These are phyloP conservation scores for Metrosideros polymorpha DNA, from an alignment of 441 rosid species.

Conservation along the genomic window DNA sequence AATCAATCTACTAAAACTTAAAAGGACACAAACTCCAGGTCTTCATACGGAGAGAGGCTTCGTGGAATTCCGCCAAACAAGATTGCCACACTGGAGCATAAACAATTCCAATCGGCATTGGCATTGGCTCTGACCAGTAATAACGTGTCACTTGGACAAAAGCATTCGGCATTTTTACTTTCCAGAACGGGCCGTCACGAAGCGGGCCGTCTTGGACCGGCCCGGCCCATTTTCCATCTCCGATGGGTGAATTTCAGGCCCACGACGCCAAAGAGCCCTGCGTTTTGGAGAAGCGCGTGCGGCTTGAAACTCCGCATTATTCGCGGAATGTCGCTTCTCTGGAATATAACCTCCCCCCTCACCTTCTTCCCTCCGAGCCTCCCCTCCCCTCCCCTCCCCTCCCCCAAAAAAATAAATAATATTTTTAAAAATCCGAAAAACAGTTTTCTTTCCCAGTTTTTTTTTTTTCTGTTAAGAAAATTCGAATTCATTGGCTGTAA, in stretches of 20 bases:
- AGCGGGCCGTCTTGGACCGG: background rate
- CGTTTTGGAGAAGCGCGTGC: background rate
- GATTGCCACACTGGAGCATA: background rate
- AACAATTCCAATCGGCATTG: background rate
- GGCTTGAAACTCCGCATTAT: background rate
- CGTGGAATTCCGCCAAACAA: background rate
- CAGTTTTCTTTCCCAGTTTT: background rate
- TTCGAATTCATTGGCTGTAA: background rate
- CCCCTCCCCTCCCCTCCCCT: no score
- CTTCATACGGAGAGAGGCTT: background rate
- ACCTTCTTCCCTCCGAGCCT: background rate
- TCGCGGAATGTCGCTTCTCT: background rate
- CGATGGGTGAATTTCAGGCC: background rate
- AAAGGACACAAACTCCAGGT: background rate
- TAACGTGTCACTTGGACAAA: no score
- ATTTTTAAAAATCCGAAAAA: background rate
- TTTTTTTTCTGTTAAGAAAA: background rate
- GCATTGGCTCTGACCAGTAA: background rate
- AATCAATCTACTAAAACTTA: no score
- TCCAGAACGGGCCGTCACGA: background rate
- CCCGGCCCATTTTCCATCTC: background rate
- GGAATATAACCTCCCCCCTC: background rate
- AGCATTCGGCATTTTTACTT: background rate
- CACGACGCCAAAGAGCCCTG: background rate
- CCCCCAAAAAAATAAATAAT: background rate